Base-by-base conservation (phyloP, 345 rosid species). In the Salix brachista region DNA sequence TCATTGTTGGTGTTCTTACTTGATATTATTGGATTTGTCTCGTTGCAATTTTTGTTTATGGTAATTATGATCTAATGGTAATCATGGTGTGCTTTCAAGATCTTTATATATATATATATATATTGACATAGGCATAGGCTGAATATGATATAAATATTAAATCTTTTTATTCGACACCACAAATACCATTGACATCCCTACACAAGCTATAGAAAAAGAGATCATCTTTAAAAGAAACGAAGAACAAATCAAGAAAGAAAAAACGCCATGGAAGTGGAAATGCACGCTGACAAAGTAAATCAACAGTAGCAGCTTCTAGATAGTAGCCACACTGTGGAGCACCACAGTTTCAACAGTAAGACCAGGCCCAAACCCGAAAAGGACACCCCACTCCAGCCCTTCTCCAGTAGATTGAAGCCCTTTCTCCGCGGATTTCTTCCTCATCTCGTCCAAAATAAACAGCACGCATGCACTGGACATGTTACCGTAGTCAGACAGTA, bases 301-400 rank as follows among this genome's bases (percentile, higher is more conserved):
- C 61, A 21, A 21, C 61, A n/a, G 12, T 21, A 3, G 26, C 61
- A 56, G 26, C 13, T 1, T 54, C 26, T 54, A 54, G 13, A 21
- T 8, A 21, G 5, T 7, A 0, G 61, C 61, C 13, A 54, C 61
- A 1, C 96, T 88, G 69, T 85, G 97, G 68, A 92, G 68, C 65
- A 90, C 97, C 6, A 92, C 88, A 0, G 97, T 92, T 85, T 92
- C 96, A 9, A 91, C 92, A 18, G 91, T 89, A n/a, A 92, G 90
- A 0, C 97, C 96, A 32, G 97, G 97, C 50, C 97, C 92, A 81
- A 92, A 90, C 17, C 97, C 96, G 67, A 92, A 88, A 25, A 89
- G 85, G 46, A 91, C 94, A 9, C 97, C 97, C 97, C 97, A 92
- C 11, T 92, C 94, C n/a, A 90, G 78, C 34, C 96, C 97, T 79